Conservation (phyloP, 2,329 filamentous ascomycete genomes). For the Elsinoe perseae region DNA sequence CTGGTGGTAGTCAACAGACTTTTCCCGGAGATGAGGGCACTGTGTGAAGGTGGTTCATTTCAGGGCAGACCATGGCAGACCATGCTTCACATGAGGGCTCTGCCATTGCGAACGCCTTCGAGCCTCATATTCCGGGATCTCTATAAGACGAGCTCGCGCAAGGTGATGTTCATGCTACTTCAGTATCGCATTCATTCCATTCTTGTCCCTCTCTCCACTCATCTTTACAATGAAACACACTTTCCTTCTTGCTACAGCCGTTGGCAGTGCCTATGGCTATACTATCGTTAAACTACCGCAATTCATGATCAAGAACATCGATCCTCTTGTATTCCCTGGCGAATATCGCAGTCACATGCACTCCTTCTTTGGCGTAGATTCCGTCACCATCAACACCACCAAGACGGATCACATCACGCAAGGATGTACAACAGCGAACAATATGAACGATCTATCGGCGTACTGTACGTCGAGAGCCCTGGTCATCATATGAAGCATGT, state of each 20-base stretch:
- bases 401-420: constrained; percentile 33
- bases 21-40: neutral
- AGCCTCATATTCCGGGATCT: neutral
- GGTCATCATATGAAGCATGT: neutral
- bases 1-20: neutral
- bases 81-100: constrained; percentile 1
- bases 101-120: neutral
- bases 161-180: neutral
- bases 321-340: constrained; percentile 38
- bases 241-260: constrained; percentile 18
- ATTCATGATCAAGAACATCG: constrained; percentile 42
- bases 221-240: neutral
- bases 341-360: constrained; percentile 38
- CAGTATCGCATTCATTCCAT: neutral
- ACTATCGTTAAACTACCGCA: constrained; percentile 26
- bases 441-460: constrained; percentile 41
- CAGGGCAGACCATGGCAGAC: constrained; percentile 1
- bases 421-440: constrained; percentile 39
- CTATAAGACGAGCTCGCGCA: neutral
- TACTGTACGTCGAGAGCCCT: constrained; percentile 29
- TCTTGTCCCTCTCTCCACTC: neutral
- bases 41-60: neutral
- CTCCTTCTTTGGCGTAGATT: constrained; percentile 40
- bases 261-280: constrained; percentile 27
- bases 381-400: constrained; percentile 33